Percentiles rank a stretch among this genome's conserved stretches.
Conservation (phyloP, 1,284 basidiomycete genomes). For the Cutaneotrichosporon cavernicola region DNA sequence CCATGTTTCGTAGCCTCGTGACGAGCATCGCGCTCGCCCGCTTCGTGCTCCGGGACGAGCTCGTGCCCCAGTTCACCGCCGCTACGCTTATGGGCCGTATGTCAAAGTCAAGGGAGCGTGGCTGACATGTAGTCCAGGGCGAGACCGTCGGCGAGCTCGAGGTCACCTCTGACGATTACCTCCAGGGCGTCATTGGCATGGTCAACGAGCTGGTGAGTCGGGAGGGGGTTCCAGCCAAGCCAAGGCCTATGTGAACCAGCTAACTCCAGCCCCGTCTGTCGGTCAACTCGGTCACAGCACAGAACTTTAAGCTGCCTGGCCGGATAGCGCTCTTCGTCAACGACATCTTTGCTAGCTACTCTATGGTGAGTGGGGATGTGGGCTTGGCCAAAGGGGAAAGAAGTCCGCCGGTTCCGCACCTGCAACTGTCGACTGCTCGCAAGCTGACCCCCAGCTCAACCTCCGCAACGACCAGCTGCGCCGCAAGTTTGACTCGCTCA, state of each 20-base stretch:
- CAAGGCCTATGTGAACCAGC: neutral
- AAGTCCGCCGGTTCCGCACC: neutral
- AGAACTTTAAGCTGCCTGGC: slow-evolving; percentile 51
- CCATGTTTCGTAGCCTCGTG: slow-evolving; percentile 43
- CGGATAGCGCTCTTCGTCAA: slow-evolving; percentile 53
- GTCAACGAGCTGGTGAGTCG: slow-evolving; percentile 52
- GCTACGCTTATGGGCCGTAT: slow-evolving; percentile 48
- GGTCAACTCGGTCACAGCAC: slow-evolving; percentile 52
- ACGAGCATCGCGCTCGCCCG: slow-evolving; percentile 45
- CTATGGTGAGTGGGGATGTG: slow-evolving; percentile 39
- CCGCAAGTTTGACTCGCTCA: slow-evolving; percentile 53
- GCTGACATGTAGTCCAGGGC: slow-evolving; percentile 34
- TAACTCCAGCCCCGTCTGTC: slow-evolving; percentile 49
- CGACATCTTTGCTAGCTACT: slow-evolving; percentile 54
- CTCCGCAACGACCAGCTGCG: slow-evolving; percentile 52
- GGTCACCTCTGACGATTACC: slow-evolving; percentile 52
- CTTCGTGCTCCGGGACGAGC: slow-evolving; percentile 50
- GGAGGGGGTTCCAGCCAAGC: neutral
- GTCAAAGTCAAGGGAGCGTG: slow-evolving; percentile 14
- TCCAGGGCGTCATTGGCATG: slow-evolving; percentile 53
- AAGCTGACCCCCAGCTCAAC: slow-evolving; percentile 42
- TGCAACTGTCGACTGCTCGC: neutral
- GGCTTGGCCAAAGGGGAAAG: neutral
- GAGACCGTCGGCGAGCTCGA: slow-evolving; percentile 44
- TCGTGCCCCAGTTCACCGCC: slow-evolving; percentile 44